Conservation (phyloP, 2,329 filamentous ascomycete genomes). For the Claviceps purpurea region DNA sequence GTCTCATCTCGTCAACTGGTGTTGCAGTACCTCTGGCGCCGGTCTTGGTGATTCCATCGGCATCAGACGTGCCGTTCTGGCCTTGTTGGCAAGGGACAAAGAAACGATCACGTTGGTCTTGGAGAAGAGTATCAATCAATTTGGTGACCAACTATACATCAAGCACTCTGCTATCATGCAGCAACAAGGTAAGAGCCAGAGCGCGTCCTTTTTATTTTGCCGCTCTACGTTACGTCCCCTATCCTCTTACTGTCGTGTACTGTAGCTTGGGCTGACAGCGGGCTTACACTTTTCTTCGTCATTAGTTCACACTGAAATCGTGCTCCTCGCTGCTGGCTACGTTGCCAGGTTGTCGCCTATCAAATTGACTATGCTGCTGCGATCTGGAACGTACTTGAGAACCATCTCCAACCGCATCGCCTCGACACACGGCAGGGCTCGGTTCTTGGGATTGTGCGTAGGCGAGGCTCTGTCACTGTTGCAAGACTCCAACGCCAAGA, state of each 20-base stretch:
- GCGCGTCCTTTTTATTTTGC: not conserved
- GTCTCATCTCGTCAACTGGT: constrained; percentile 48
- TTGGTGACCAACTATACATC: constrained; percentile 79
- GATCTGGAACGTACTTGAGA: constrained; percentile 60
- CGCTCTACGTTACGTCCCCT: not conserved
- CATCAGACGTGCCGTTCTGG: constrained; percentile 53
- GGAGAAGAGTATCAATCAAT: constrained; percentile 57
- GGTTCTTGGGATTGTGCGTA: constrained; percentile 79
- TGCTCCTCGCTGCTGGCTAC: constrained; percentile 67
- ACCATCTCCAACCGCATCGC: constrained; percentile 75
- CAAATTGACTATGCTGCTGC: constrained; percentile 54
- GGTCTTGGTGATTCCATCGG: constrained; percentile 50
- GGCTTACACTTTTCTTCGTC: not conserved
- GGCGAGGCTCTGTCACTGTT: constrained; percentile 59
- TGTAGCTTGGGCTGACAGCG: constrained; percentile 12
- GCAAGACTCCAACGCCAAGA: constrained; percentile 53
- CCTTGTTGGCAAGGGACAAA: constrained; percentile 38
- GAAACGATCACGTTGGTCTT: constrained; percentile 42
- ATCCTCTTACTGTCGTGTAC: not conserved
- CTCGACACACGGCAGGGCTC: constrained; percentile 58
- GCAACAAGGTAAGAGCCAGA: constrained; percentile 56
- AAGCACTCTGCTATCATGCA: constrained; percentile 71
- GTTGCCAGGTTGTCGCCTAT: constrained; percentile 52
- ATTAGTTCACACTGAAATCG: constrained; percentile 61
- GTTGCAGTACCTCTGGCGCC: constrained; percentile 49